A percentile compares a stretch with the other conserved stretches of the same genome.
Evolutionary conservation across 2,329 filamentous ascomycete species (phyloP).

Genomic region (Epichloe uncinata): DNA sequence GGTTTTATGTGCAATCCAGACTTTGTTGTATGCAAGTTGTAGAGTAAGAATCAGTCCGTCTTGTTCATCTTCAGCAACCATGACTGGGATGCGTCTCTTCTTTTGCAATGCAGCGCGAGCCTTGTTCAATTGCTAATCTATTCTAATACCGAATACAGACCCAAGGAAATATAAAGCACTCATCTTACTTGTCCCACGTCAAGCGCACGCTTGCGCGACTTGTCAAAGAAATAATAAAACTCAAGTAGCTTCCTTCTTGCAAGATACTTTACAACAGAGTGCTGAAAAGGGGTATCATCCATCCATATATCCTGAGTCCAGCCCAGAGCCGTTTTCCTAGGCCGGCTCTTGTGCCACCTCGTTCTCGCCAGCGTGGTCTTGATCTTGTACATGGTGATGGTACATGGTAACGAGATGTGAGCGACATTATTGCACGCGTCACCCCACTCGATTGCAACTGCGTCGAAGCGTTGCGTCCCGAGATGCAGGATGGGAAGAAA

Average conservation of each 20-base stretch:
- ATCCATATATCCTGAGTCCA: constrained; percentile 17
- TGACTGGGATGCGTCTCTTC: neutral
- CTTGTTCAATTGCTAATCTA: constrained; percentile 4
- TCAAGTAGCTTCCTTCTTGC: constrained; percentile 4
- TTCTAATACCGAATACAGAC: constrained; percentile 2
- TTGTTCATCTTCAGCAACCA: no score
- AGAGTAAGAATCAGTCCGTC: no score
- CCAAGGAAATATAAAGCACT: neutral
- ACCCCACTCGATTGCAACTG: neutral
- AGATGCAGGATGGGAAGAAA: neutral
- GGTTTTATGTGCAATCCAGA: no score
- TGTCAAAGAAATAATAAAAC: neutral
- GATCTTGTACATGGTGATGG: constrained; percentile 15
- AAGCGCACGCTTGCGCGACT: neutral
- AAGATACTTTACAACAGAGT: constrained; percentile 14
- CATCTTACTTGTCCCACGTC: constrained; percentile 1
- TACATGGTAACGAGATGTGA: constrained; percentile 5
- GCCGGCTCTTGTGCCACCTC: constrained; percentile 10
- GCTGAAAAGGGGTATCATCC: constrained; percentile 17
- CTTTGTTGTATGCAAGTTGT: no score
- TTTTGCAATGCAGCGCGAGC: constrained; percentile 3
- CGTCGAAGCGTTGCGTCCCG: neutral
- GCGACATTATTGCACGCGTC: neutral
- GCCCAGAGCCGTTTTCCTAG: constrained; percentile 14
- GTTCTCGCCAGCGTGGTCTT: constrained; percentile 8